Conservation (phyloP, 2,329 filamentous ascomycete genomes). For the Penicillium aurantiogriseum region DNA sequence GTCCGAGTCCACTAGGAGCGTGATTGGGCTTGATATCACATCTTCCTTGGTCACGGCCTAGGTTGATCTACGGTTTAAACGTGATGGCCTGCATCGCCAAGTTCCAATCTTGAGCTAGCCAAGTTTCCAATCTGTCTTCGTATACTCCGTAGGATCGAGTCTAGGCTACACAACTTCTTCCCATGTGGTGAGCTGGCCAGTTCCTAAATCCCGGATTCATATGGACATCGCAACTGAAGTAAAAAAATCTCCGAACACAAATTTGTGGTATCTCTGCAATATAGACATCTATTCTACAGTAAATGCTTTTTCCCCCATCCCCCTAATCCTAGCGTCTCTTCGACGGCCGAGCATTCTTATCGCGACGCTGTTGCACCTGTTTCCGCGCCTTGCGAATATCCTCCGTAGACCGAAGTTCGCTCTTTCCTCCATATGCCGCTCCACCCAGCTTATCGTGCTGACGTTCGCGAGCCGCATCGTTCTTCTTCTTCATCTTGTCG, state of each 20-base stretch:
- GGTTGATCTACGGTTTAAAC: conserved; percentile 5
- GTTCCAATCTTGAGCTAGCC: not conserved
- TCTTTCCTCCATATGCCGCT: conserved; percentile 63
- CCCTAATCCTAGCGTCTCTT: conserved; percentile 48
- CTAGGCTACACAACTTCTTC: not conserved
- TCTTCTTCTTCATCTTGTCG: conserved; percentile 83
- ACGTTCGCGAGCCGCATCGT: conserved; percentile 79
- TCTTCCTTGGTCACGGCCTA: not conserved
- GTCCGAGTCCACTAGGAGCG: not conserved
- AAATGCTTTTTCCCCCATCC: not conserved
- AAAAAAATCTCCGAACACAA: conserved; percentile 1
- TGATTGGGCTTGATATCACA: conserved; percentile 10
- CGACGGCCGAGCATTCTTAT: conserved; percentile 83
- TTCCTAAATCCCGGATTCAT: conserved; percentile 5
- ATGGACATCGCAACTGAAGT: not conserved
- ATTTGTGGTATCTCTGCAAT: conserved; percentile 19
- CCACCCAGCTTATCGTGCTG: conserved; percentile 30
- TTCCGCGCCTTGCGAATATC: conserved; percentile 83
- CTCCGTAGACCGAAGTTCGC: conserved; percentile 75
- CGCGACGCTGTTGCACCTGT: conserved; percentile 70
- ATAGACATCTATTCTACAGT: conserved; percentile 17
- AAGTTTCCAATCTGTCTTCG: not conserved
- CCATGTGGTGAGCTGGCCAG: conserved; percentile 7
- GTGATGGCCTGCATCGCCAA: conserved; percentile 8
- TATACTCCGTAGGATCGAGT: not conserved